Base-by-base conservation (phyloP, 805 yeast species). In the Brettanomyces sp. region DNA sequence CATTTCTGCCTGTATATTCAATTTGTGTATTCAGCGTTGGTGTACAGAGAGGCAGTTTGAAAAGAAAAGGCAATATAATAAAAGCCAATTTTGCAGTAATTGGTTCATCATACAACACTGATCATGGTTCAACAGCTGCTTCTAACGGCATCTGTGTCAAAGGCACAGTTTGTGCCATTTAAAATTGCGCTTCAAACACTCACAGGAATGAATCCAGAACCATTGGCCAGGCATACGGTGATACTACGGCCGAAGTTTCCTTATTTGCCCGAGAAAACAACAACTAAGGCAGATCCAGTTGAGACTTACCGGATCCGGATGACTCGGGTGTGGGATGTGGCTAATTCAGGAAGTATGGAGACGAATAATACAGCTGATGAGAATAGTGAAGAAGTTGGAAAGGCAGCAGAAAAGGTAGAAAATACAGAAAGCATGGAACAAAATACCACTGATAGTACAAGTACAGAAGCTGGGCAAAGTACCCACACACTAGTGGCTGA, bases 231-330 rank as follows among this genome's bases (percentile, higher is more conserved):
- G 3, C 79, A 77, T 54, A 69, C 79, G 4, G 64, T 76, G 18
- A 59, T 74, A 9, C 60, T 78, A 39, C 72, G 66, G 51, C 82
- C 82, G 2, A 68, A 67, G 55, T 67, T 69, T 49, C 70, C 72
- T 23, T 77, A 73, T 64, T 67, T 65, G 43, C 82, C 82, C 18
- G 76, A 76, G 51, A 66, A 69, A 43, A 73, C 69, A 51, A 75
- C 79, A 0, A 80, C 81, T 2, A 77, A 76, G 55, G 70, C 75
- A 47, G 73, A 72, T 52, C 82, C 77, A 55, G 73, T 74, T 14
- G 82, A 77, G 55, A 78, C 76, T 49, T 74, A 75, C 56, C 66
- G 65, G 52, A 70, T 76, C 65, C 66, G 72, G 55, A 68, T 78
- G 64, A 65, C 65, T 14, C 67, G 79, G 5, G 59, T 69, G 4